A percentile compares a stretch with the other conserved stretches of the same genome.
Conservation (phyloP, 1,139 yeast species). For the Sugiyamaella sp. region DNA sequence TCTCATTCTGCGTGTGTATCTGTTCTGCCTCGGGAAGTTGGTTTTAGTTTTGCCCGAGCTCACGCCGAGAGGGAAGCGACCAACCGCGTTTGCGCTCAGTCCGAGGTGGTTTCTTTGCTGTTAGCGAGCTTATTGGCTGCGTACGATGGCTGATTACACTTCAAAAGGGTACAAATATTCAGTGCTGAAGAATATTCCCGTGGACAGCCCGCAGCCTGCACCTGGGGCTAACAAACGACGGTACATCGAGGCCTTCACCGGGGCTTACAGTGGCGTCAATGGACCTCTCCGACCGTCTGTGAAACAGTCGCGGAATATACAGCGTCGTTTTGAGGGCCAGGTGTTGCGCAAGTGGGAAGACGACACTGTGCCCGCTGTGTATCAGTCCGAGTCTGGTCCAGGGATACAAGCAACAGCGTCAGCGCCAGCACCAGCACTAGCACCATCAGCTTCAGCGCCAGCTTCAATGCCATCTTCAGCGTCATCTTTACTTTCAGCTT, state of each 20-base stretch:
- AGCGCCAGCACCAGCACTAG: not conserved
- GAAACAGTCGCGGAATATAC: no score
- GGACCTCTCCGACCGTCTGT: no score
- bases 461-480: not conserved
- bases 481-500: no score
- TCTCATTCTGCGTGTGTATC: no score
- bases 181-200: constrained; percentile 7
- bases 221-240: constrained; percentile 13
- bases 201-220: constrained; percentile 8
- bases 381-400: not conserved
- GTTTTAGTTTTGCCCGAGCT: no score
- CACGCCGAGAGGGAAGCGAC: no score
- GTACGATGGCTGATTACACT: constrained; percentile 12
- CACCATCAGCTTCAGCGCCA: not conserved
- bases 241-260: constrained; percentile 17
- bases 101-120: not conserved
- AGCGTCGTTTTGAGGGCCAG: no score
- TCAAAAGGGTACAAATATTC: constrained; percentile 5
- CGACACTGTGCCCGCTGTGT: no score
- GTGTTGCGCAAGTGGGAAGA: no score
- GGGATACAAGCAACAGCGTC: not conserved
- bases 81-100: no score
- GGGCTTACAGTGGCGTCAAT: constrained; percentile 2
- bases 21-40: no score
- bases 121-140: not conserved